Percentiles rank a stretch among this genome's conserved stretches.
These are phyloP conservation scores for Sesbania bispinosa DNA, from an alignment of 306 rosid genomes.

Conservation along the genomic window DNA sequence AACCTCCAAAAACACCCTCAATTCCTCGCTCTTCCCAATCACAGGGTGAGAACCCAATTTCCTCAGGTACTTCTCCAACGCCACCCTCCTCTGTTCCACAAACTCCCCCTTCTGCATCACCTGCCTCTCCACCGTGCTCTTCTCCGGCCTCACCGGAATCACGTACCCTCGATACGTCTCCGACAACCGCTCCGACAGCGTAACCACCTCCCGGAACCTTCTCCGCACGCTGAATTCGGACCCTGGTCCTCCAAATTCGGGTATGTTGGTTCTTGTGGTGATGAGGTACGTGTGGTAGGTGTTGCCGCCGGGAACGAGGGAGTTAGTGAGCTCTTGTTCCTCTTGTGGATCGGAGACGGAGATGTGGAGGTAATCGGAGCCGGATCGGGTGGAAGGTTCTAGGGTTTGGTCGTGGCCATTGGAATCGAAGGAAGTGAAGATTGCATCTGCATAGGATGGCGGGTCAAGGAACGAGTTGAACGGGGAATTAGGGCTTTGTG, in stretches of 20 bases:
- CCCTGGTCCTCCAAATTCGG: constrained; percentile 53
- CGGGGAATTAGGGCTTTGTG: constrained; percentile 40
- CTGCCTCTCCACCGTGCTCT: constrained; percentile 92
- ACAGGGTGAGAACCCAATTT: constrained; percentile 72
- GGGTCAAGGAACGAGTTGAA: constrained; percentile 60
- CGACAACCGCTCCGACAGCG: constrained; percentile 68
- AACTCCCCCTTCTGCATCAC: constrained; percentile 96
- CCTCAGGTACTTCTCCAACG: constrained; percentile 82
- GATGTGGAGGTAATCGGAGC: constrained; percentile 54
- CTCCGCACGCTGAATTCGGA: constrained; percentile 70
- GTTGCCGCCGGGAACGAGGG: constrained; percentile 70
- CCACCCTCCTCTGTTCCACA: constrained; percentile 88
- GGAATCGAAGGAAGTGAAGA: constrained; percentile 64
- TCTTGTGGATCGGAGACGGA: constrained; percentile 83
- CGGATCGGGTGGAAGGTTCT: constrained; percentile 32
- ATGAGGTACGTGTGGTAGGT: constrained; percentile 66
- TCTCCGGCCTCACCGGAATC: constrained; percentile 88
- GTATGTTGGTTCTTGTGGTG: constrained; percentile 64
- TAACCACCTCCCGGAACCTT: constrained; percentile 84
- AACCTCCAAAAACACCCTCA: constrained; percentile 70
- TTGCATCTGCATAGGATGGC: constrained; percentile 65
- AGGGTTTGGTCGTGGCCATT: constrained; percentile 28
- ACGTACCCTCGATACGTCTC: constrained; percentile 82
- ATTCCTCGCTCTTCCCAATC: constrained; percentile 78
- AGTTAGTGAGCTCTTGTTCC: constrained; percentile 68